Percentiles rank a stretch among this genome's conserved stretches.
phyloP scores from a whole-genome alignment of 257 asterid genomes.

The Oldenlandia corymbosa region DNA sequence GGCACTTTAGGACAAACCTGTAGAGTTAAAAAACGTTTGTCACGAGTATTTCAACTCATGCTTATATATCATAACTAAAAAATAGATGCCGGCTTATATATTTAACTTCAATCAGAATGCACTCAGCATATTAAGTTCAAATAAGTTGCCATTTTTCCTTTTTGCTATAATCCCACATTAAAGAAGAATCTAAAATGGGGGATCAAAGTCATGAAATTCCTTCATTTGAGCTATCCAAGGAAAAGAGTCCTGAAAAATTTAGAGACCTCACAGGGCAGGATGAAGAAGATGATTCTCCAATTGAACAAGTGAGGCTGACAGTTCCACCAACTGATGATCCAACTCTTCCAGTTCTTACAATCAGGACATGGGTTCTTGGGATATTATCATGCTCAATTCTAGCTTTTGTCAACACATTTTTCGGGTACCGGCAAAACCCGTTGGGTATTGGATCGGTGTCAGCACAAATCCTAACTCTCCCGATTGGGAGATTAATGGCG shows the following conservation, averaged over 20 bases:
- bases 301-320: conserved; percentile 64
- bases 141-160: too few relatives aligned
- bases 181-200: background rate
- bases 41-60: too few relatives aligned
- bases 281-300: conserved; percentile 37
- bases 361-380: conserved; percentile 64
- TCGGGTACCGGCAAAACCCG: conserved; percentile 45
- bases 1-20: too few relatives aligned
- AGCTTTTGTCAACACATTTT: conserved; percentile 52
- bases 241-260: background rate
- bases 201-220: background rate
- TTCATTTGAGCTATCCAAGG: background rate
- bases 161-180: too few relatives aligned
- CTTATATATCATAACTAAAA: too few relatives aligned
- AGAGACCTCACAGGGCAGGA: conserved; percentile 16
- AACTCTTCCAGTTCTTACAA: conserved; percentile 36
- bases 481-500: conserved; percentile 53
- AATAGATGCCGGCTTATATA: too few relatives aligned
- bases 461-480: conserved; percentile 58
- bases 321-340: conserved; percentile 54
- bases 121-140: too few relatives aligned
- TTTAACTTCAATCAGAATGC: too few relatives aligned
- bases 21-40: too few relatives aligned
- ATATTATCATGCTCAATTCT: conserved; percentile 38
- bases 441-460: conserved; percentile 29